These are phyloP conservation scores for Linnemannia elongata DNA, from an alignment of 192 early-diverging fungal species.

Conservation along the genomic window DNA sequence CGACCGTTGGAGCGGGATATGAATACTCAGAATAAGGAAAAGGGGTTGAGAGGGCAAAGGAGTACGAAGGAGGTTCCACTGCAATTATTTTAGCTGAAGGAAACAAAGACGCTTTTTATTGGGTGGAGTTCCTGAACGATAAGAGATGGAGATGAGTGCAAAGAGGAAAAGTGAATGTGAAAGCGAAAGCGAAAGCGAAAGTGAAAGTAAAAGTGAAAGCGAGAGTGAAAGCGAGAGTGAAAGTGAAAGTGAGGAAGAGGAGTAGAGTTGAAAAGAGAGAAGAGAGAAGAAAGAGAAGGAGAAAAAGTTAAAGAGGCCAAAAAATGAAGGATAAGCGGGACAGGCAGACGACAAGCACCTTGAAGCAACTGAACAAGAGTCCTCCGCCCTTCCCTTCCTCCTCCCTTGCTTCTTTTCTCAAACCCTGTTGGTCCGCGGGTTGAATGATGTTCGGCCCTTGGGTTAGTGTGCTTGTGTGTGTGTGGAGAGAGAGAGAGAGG, in stretches of 20 bases:
- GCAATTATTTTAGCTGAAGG: background rate
- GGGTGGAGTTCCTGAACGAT: background rate
- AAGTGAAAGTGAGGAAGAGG: background rate
- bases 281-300: background rate
- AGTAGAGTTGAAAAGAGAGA: background rate
- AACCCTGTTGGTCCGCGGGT: background rate
- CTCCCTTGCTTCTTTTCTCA: background rate
- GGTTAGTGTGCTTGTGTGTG: background rate
- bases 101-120: background rate
- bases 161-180: background rate
- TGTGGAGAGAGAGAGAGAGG: background rate
- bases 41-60: background rate
- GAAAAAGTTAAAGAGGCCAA: background rate
- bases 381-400: background rate
- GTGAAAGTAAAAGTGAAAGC: background rate
- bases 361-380: background rate
- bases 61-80: background rate
- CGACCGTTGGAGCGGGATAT: background rate
- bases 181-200: no score
- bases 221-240: background rate
- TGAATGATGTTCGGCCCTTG: background rate
- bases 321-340: background rate
- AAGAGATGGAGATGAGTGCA: background rate
- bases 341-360: background rate
- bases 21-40: background rate